A percentile compares a stretch with the other conserved stretches of the same genome.
Conservation (phyloP, 805 yeast species). For the Yamadazyma philogaea region DNA sequence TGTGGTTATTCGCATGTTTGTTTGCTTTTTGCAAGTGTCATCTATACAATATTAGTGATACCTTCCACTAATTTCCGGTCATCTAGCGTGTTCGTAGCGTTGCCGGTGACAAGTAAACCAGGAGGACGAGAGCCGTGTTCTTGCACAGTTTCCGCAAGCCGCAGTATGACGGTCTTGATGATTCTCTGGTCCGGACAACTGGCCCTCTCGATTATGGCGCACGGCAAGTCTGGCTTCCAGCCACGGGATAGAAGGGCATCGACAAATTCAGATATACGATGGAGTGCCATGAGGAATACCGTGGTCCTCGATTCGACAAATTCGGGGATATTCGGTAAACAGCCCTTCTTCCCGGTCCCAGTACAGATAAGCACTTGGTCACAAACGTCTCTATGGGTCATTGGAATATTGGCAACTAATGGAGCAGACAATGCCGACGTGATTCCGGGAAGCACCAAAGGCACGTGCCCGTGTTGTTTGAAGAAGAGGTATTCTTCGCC, state of each 20-base stretch:
- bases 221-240: conserved; percentile 75
- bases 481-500: conserved; percentile 86
- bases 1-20: too few species aligned
- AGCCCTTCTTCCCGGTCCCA: conserved; percentile 90
- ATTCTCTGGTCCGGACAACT: conserved; percentile 91
- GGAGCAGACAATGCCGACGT: conserved; percentile 90
- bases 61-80: conserved; percentile 11
- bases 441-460: conserved; percentile 80
- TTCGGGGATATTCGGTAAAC: conserved; percentile 72
- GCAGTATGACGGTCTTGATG: conserved; percentile 64
- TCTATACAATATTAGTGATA: conserved; percentile 3
- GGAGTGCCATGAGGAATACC: conserved; percentile 86
- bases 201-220: conserved; percentile 85
- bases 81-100: conserved; percentile 60
- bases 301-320: conserved; percentile 74
- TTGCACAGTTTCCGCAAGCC: conserved; percentile 71
- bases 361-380: conserved; percentile 93
- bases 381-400: conserved; percentile 87
- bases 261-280: conserved; percentile 60
- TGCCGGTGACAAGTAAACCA: conserved; percentile 80
- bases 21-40: too few species aligned
- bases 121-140: conserved; percentile 88
- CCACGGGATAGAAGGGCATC: conserved; percentile 44
- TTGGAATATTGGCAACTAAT: conserved; percentile 75
- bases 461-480: conserved; percentile 60